A percentile compares a stretch with the other conserved stretches of the same genome.
Conservation (phyloP, 805 yeast species). For the Candida patagonica region DNA sequence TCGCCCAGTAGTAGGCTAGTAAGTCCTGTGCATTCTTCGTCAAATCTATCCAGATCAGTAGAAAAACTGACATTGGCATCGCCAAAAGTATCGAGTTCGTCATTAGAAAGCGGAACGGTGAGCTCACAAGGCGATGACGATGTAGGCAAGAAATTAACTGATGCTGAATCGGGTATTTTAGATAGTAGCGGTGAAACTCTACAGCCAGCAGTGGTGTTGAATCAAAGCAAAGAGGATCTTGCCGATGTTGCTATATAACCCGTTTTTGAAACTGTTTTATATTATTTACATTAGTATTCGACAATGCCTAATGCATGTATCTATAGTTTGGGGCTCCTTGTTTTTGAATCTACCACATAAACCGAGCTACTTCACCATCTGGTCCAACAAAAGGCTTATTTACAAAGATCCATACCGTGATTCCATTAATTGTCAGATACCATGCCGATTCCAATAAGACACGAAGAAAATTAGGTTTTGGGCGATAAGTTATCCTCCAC, state of each 20-base stretch:
- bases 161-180: too few relatives aligned
- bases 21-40: constrained; percentile 1
- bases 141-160: constrained; percentile 11
- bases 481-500: constrained; percentile 51
- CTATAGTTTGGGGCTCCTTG: too few relatives aligned
- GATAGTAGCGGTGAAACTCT: background rate
- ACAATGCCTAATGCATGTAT: too few relatives aligned
- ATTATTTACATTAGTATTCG: constrained; percentile 3
- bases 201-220: background rate
- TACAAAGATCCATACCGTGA: constrained; percentile 48
- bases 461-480: constrained; percentile 11
- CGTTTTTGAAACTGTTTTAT: background rate
- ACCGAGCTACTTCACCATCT: constrained; percentile 57
- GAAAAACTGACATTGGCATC: background rate
- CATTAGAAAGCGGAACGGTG: constrained; percentile 5
- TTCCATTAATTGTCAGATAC: constrained; percentile 47
- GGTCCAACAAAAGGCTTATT: constrained; percentile 44
- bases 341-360: constrained; percentile 70
- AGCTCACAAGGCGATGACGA: constrained; percentile 4
- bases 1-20: constrained; percentile 1
- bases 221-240: constrained; percentile 11
- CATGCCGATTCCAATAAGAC: constrained; percentile 52
- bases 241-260: constrained; percentile 17
- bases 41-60: background rate
- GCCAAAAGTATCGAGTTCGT: background rate